Percentiles rank a stretch among this genome's conserved stretches.
phyloP scores from a whole-genome alignment of 2,329 filamentous ascomycete genomes.

The Fusarium xylarioides region DNA sequence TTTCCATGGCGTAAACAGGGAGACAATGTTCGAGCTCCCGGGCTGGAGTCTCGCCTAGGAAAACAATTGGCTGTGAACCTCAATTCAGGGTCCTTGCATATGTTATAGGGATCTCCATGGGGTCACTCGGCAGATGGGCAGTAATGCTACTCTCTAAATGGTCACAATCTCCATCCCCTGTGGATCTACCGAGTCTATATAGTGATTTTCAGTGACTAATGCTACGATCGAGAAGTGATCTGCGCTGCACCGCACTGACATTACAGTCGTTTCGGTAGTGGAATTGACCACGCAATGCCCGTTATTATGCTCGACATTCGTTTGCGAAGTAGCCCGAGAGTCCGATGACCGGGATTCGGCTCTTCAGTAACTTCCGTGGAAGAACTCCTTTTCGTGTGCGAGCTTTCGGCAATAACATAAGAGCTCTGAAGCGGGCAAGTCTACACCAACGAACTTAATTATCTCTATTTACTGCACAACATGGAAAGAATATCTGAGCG shows the following conservation, averaged over 20 bases:
- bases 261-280: background rate
- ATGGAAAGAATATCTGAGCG: background rate
- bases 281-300: rapidly evolving
- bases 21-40: rapidly evolving
- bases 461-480: rapidly evolving
- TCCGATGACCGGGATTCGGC: background rate
- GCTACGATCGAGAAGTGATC: background rate
- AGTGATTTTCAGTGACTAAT: no score
- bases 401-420: background rate
- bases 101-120: background rate
- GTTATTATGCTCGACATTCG: background rate
- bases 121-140: no score
- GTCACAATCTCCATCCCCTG: no score
- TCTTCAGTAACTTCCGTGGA: background rate
- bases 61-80: rapidly evolving
- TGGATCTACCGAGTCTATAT: background rate
- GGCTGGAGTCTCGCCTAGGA: rapidly evolving
- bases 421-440: no score
- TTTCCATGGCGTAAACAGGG: rapidly evolving
- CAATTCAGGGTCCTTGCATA: background rate
- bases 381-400: background rate
- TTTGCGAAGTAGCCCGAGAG: background rate
- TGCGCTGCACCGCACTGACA: background rate
- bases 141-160: rapidly evolving
- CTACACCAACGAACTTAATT: rapidly evolving